Evolutionary conservation across 257 asterid species (phyloP).

Genomic region (Nicotiana obtusifolia): DNA sequence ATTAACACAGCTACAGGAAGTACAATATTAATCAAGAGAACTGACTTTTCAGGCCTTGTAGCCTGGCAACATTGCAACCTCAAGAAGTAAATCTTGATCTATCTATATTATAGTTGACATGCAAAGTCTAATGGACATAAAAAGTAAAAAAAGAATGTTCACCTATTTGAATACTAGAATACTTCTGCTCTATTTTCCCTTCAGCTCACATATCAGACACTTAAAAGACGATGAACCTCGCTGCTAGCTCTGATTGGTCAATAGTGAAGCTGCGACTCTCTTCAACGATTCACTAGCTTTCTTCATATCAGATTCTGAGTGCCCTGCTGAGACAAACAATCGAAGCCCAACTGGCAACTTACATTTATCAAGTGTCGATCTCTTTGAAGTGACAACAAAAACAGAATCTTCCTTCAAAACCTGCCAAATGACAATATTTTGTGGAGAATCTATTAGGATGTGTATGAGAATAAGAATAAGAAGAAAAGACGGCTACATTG

Average conservation of each 20-base stretch:
- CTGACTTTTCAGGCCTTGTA: not conserved
- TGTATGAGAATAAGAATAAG: not conserved
- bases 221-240: not conserved
- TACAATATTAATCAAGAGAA: slow-evolving; percentile 3
- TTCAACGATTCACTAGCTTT: slow-evolving; percentile 64
- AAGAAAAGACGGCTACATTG: not conserved
- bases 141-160: too few species aligned
- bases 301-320: slow-evolving; percentile 58
- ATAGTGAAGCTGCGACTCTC: slow-evolving; percentile 34
- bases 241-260: slow-evolving; percentile 30
- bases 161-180: not conserved
- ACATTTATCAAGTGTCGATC: slow-evolving; percentile 82
- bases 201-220: not conserved
- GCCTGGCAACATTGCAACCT: not conserved
- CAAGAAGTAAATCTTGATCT: slow-evolving; percentile 1
- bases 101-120: not conserved
- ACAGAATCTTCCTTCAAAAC: slow-evolving; percentile 60
- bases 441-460: not conserved
- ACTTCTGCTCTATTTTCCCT: not conserved
- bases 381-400: slow-evolving; percentile 59
- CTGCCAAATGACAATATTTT: slow-evolving; percentile 36
- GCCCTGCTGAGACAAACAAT: slow-evolving; percentile 68
- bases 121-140: not conserved
- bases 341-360: slow-evolving; percentile 71
- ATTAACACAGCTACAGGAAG: not conserved